phyloP scores from a whole-genome alignment of 2,329 filamentous ascomycete species.

The Alternaria tenuissima region DNA sequence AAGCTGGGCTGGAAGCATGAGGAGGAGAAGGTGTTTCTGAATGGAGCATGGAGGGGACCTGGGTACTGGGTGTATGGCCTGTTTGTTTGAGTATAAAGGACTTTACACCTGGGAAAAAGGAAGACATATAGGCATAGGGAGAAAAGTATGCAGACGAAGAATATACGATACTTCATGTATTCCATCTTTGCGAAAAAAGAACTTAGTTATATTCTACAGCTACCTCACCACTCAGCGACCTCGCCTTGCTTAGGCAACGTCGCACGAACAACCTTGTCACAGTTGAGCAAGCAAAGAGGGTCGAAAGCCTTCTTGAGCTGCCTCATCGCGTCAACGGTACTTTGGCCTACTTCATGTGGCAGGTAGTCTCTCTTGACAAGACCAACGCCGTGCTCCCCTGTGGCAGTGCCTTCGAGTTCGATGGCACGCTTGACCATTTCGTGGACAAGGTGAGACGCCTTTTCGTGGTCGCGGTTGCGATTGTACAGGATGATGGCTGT shows the following conservation, averaged over 20 bases:
- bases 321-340: conserved; percentile 82
- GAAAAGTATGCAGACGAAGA: not conserved
- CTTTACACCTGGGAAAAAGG: not conserved
- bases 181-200: not conserved
- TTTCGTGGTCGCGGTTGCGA: conserved; percentile 69
- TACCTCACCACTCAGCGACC: conserved; percentile 54
- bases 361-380: conserved; percentile 87
- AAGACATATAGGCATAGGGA: not conserved
- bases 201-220: not conserved
- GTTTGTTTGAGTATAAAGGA: conserved; percentile 18
- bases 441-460: conserved; percentile 76
- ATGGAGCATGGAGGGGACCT: conserved; percentile 33
- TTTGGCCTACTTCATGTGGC: conserved; percentile 76
- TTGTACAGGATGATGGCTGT: conserved; percentile 69
- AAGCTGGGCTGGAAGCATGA: conserved; percentile 33
- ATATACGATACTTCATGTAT: not conserved
- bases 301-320: conserved; percentile 86
- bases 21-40: conserved; percentile 32
- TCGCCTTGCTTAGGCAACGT: conserved; percentile 60
- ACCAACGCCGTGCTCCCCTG: conserved; percentile 84
- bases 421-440: conserved; percentile 87
- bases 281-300: conserved; percentile 72
- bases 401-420: conserved; percentile 85
- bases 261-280: conserved; percentile 70
- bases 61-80: conserved; percentile 35